Conservation (phyloP, 345 rosid species). For the Combretum micranthum region DNA sequence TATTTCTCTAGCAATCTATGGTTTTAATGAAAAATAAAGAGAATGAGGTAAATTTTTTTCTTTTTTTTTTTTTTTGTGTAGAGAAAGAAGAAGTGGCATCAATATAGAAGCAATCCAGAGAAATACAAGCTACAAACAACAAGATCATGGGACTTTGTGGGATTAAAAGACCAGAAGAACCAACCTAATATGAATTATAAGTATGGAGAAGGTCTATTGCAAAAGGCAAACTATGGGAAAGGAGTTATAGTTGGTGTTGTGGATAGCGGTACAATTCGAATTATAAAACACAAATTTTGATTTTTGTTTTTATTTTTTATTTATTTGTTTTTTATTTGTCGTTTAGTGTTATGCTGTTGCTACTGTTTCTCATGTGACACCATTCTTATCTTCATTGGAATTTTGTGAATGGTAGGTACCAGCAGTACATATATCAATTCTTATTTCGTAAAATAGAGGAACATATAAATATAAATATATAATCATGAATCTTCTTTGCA, state of each 20-base stretch:
- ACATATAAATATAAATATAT: too few relatives aligned
- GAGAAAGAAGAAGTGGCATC: constrained; percentile 61
- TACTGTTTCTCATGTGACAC: constrained; percentile 20
- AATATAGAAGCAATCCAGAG: constrained; percentile 38
- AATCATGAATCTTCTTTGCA: too few relatives aligned
- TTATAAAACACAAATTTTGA: neutral
- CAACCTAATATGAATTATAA: neutral
- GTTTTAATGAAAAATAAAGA: too few relatives aligned
- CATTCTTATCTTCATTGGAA: constrained; percentile 9
- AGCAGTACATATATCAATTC: too few relatives aligned
- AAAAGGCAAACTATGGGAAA: constrained; percentile 56
- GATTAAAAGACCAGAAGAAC: constrained; percentile 29
- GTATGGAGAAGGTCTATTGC: constrained; percentile 22
- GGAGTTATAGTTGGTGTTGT: constrained; percentile 61
- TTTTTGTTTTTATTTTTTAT: neutral
- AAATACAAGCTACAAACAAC: constrained; percentile 67
- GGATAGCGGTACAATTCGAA: constrained; percentile 54
- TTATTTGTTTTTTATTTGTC: too few relatives aligned
- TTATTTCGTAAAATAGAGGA: too few relatives aligned
- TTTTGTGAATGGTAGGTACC: constrained; percentile 5
- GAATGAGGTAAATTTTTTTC: too few relatives aligned
- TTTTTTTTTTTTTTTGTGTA: constrained; percentile 7
- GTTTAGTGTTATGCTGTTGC: too few relatives aligned
- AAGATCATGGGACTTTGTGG: constrained; percentile 86
- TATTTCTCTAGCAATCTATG: too few relatives aligned